A percentile compares a stretch with the other conserved stretches of the same genome.
Evolutionary conservation across 1,284 basidiomycete species (phyloP).

Genomic region (Cutaneotrichosporon sp.): DNA sequence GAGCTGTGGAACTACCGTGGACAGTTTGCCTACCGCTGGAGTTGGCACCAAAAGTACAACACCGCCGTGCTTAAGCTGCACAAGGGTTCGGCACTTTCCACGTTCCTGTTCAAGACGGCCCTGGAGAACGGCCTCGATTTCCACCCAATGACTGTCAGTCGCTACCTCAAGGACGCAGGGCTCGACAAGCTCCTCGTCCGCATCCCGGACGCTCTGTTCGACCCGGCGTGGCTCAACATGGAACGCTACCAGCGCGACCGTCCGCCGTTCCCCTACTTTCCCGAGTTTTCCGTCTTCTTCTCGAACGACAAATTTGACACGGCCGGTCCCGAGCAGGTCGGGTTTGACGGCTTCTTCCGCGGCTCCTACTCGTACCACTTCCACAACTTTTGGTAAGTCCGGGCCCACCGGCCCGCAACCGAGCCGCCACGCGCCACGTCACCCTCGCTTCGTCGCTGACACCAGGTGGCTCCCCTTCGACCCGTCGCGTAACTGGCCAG

Average conservation of each 20-base stretch:
- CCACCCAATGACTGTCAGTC: slow-evolving; percentile 76
- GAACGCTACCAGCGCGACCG: slow-evolving; percentile 75
- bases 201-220: slow-evolving; percentile 77
- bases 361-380: slow-evolving; percentile 83
- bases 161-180: slow-evolving; percentile 71
- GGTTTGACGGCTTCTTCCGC: slow-evolving; percentile 79
- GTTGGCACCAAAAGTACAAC: slow-evolving; percentile 72
- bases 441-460: background rate
- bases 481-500: slow-evolving; percentile 79
- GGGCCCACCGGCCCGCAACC: too few relatives aligned
- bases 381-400: slow-evolving; percentile 72
- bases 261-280: slow-evolving; percentile 78
- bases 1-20: slow-evolving; percentile 83
- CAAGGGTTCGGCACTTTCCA: slow-evolving; percentile 71
- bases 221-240: slow-evolving; percentile 79
- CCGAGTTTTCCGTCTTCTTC: slow-evolving; percentile 74
- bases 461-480: slow-evolving; percentile 91
- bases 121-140: slow-evolving; percentile 78
- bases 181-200: slow-evolving; percentile 67
- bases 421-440: background rate
- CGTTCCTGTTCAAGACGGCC: slow-evolving; percentile 78
- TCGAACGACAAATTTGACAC: slow-evolving; percentile 64
- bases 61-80: slow-evolving; percentile 79
- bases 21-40: slow-evolving; percentile 83
- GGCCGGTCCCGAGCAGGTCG: slow-evolving; percentile 67